Evolutionary conservation across 2,329 filamentous ascomycete genomes (phyloP).

Genomic region (Aspergillus costaricaensis): DNA sequence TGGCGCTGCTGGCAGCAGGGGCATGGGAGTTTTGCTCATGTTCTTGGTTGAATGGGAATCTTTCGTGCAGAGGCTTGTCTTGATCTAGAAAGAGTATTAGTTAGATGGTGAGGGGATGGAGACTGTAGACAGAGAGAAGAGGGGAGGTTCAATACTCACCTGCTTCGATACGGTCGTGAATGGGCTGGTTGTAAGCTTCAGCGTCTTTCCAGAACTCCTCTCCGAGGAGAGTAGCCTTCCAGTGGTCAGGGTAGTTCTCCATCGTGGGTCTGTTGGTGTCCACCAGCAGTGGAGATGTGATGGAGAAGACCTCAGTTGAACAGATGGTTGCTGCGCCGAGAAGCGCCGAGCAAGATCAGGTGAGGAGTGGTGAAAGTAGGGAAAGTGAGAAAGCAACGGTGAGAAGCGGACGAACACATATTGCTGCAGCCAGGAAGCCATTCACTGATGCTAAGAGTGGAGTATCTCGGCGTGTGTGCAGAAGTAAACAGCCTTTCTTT

Average conservation of each 20-base stretch:
- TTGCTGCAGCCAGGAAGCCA: not conserved
- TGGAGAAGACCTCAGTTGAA: not conserved
- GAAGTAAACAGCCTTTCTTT: not conserved
- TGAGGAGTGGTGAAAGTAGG: not conserved
- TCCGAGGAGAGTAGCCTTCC: conserved; percentile 30
- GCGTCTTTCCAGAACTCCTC: conserved; percentile 33
- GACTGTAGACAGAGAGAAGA: too few species aligned
- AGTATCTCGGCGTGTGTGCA: not conserved
- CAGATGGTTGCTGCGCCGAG: not conserved
- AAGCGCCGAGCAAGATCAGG: not conserved
- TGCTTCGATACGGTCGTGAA: conserved; percentile 21
- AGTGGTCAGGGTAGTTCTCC: conserved; percentile 26
- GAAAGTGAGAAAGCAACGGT: not conserved
- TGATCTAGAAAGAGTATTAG: conserved; percentile 5
- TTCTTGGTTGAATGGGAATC: conserved; percentile 29
- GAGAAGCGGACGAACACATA: not conserved
- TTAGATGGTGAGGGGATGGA: too few species aligned
- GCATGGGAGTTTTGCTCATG: conserved; percentile 12
- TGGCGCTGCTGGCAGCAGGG: not conserved
- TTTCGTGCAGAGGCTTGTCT: conserved; percentile 22
- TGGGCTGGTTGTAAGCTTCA: conserved; percentile 20
- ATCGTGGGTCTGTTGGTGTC: conserved; percentile 15
- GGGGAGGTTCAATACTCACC: conserved; percentile 9
- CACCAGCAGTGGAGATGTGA: not conserved
- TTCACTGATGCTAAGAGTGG: conserved; percentile 2